Conservation (phyloP, 805 yeast species). For the Hermanozyma aechmeae region DNA sequence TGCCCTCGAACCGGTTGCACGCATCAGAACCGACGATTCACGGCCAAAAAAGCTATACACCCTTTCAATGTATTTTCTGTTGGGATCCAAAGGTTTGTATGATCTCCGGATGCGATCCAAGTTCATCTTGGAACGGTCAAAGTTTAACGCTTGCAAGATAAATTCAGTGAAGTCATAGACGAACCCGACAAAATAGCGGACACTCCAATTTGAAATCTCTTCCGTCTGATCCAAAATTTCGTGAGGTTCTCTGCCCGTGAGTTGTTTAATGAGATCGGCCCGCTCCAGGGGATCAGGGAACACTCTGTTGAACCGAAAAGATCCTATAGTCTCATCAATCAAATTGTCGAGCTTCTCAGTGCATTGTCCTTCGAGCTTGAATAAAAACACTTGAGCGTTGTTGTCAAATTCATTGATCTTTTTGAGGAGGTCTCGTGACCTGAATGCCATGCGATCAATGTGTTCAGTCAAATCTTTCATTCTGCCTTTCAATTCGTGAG, state of each 20-base stretch:
- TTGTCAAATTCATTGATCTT: slow-evolving; percentile 33
- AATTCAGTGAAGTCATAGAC: slow-evolving; percentile 23
- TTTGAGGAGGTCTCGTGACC: slow-evolving; percentile 30
- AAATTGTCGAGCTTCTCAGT: slow-evolving; percentile 15
- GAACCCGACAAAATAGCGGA: slow-evolving; percentile 18
- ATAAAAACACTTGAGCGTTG: slow-evolving; percentile 17
- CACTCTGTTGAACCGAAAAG: slow-evolving; percentile 22
- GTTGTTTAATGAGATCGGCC: slow-evolving; percentile 14
- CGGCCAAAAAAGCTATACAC: slow-evolving; percentile 25
- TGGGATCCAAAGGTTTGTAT: slow-evolving; percentile 33
- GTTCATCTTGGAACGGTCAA: slow-evolving; percentile 34
- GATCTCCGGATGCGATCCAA: slow-evolving; percentile 29
- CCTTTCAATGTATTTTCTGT: slow-evolving; percentile 23
- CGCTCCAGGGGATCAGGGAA: slow-evolving; percentile 21
- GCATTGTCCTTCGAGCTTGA: slow-evolving; percentile 19
- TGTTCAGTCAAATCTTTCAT: slow-evolving; percentile 22
- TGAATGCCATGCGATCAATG: slow-evolving; percentile 30
- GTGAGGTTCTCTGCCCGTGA: slow-evolving; percentile 15
- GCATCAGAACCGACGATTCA: too few species aligned
- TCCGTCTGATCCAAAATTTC: slow-evolving; percentile 3
- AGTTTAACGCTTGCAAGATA: slow-evolving; percentile 25
- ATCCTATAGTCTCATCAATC: slow-evolving; percentile 17
- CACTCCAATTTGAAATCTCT: slow-evolving; percentile 2
- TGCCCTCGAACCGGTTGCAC: too few species aligned
- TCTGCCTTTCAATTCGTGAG: slow-evolving; percentile 17